phyloP scores from a whole-genome alignment of 2,329 filamentous ascomycete species.

The Beauveria scarabaeidicola region DNA sequence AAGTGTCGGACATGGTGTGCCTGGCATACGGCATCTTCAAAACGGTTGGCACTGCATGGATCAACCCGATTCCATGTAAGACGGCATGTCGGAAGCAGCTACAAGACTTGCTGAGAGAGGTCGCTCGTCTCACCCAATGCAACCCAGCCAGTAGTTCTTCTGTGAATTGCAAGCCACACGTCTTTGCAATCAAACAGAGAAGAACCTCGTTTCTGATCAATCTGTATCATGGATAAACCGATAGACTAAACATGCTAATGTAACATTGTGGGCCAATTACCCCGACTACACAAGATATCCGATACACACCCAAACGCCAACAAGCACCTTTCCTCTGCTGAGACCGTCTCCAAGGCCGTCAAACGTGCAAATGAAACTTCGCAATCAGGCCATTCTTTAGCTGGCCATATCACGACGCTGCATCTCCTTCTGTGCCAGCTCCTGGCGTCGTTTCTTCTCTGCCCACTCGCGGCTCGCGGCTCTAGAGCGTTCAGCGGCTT shows the following conservation, averaged over 20 bases:
- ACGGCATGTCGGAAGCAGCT: too few species aligned
- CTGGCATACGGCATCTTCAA: too few species aligned
- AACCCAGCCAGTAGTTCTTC: too few species aligned
- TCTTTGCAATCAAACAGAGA: too few species aligned
- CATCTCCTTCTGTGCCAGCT: slow-evolving; percentile 15
- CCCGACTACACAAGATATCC: slow-evolving; percentile 2
- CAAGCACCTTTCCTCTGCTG: neutral
- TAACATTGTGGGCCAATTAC: slow-evolving; percentile 8
- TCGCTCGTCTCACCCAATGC: too few species aligned
- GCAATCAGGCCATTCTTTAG: neutral
- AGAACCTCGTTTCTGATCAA: neutral
- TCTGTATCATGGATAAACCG: neutral
- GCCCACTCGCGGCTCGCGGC: slow-evolving; percentile 54
- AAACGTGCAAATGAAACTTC: neutral
- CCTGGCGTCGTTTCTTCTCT: slow-evolving; percentile 44
- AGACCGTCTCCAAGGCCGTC: neutral
- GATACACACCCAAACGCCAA: slow-evolving; percentile 2
- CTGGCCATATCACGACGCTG: neutral
- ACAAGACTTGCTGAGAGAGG: too few species aligned
- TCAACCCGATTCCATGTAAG: too few species aligned
- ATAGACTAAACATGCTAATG: slow-evolving; percentile 9
- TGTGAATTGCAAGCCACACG: too few species aligned
- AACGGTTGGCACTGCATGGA: too few species aligned
- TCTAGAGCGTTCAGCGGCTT: slow-evolving; percentile 53
- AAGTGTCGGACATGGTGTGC: too few species aligned